Percentiles rank a stretch among this genome's conserved stretches.
Evolutionary conservation across 2,329 filamentous ascomycete species (phyloP).

Genomic region (Orbilia javanica): DNA sequence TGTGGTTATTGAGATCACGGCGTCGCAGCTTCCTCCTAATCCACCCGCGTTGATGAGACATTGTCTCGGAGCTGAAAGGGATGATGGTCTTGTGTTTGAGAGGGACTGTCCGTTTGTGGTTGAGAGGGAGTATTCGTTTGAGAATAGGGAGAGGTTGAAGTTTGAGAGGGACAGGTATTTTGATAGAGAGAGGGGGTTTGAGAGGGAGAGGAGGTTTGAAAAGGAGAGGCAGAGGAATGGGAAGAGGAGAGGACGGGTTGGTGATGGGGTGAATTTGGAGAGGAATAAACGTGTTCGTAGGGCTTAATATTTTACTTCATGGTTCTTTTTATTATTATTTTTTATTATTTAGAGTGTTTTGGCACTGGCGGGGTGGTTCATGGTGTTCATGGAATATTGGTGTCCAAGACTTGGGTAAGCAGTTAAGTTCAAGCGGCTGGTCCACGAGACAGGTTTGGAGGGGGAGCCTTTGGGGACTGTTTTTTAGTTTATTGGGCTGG

Average conservation of each 20-base stretch:
- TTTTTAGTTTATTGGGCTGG: no score
- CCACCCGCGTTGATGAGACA: not conserved
- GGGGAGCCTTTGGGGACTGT: no score
- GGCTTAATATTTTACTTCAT: not conserved
- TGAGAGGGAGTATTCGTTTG: not conserved
- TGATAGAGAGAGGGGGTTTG: not conserved
- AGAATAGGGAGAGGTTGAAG: not conserved
- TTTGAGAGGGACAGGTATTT: not conserved
- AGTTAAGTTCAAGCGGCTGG: no score
- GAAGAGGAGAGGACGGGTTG: not conserved
- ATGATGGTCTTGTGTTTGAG: constrained; percentile 2
- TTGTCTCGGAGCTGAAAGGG: not conserved
- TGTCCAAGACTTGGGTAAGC: no score
- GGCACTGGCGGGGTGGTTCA: no score
- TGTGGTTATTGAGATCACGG: constrained; percentile 12
- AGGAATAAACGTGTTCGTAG: not conserved
- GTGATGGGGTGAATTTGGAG: not conserved
- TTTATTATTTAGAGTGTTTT: no score
- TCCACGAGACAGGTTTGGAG: no score
- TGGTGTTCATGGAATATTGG: no score
- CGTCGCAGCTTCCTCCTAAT: not conserved
- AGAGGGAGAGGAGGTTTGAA: not conserved
- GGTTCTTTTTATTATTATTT: no score
- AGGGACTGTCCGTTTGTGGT: not conserved
- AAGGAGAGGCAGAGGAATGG: not conserved